Evolutionary conservation across 805 yeast species (phyloP), one percentile per base, ranked within the genome.

Genomic region (Tetrapisispora taiwanensis): DNA sequence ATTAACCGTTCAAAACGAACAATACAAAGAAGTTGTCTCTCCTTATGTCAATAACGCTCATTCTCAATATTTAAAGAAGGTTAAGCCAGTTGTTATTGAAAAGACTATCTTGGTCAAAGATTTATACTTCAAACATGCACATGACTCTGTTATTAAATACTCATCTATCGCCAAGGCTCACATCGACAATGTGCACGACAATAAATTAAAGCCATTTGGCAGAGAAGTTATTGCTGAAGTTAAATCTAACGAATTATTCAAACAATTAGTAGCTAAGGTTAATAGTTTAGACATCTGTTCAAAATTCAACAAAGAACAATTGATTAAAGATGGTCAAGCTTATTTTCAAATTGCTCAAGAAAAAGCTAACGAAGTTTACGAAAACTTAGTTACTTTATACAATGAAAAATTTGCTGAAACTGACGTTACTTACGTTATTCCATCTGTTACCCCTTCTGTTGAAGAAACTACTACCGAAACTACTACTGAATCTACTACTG

Each of bases 21-120:
- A 48, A 12, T 56, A 56, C 38, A 47, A 42, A 24, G 43, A 48
- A 22, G 46, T 43, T 13, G 28, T 56, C n/a, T 40, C 46, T 26
- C 59, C 60, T n/a, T 26, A 34, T 7, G 28, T 49, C 6, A 24
- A n/a, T 34, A 32, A 37, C 15, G 34, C 35, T 18, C 31, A 32
- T 6, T 30, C 17, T 4, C 32, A 51, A 17, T 49, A 47, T 36
- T 10, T 17, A 14, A 39, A 12, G 2, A 24, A 26, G 14, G 36
- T 49, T 18, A 42, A 45, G 22, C 51, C 52, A 22, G 36, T 38
- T 19, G 27, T 47, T 26, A 20, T 42, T 1, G 32, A 26, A 37
- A 37, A 37, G 17, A 24, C 40, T 10, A 37, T 37, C 13, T 17
- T 27, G 17, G 40, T 27, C 5, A 37, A 37, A 28, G 32, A 37